Evolutionary conservation across 2,329 filamentous ascomycete species (phyloP), one percentile per base, ranked within the genome.

Genomic region (Fusarium bulbicola): DNA sequence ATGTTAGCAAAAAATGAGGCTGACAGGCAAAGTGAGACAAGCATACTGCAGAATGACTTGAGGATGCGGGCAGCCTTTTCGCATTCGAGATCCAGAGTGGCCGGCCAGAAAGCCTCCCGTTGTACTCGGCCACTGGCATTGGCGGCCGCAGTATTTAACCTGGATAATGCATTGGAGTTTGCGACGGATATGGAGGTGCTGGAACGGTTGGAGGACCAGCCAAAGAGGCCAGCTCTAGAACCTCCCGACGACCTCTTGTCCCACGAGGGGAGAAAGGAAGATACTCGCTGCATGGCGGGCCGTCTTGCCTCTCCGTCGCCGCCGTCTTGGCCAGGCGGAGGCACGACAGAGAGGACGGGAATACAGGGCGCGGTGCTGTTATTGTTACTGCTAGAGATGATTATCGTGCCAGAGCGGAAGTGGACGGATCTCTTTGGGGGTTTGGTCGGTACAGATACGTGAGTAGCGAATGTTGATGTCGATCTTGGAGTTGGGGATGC

Each of bases 51-150:
- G 83, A 98, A 98, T 37, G 93, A 95, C 80, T 94, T 92, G 58
- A 98, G 83, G 70, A 97, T 97, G 63, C 94, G 88, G 66, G 95
- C 94, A 52, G 95, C 93, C 84, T 97, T 97, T 83, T 97, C 94
- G 82, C 92, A 93, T 85, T 98, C 95, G 75, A 92, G 92, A 80
- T 97, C 95, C 58, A 97, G 86, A 3, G 92, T 92, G 37, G 93
- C 92, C 7, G 94, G 94, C 93, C 93, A 96, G 78, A 95, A 95
- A 30, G 92, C 91, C 80, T 97, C 93, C 36, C 81, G 78, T 52
- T 83, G 80, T 34, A 83, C 77, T 32, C 78, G 78, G 66, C 66
- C 74, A 56, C 56, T 76, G 26, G 73, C 74, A 66, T 82, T 82
- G 65, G 82, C 81, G 42, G 78, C 78, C 28, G 76, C 73, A 24